Base-by-base conservation (phyloP, 257 asterid genomes). In the Petunia secreta region DNA sequence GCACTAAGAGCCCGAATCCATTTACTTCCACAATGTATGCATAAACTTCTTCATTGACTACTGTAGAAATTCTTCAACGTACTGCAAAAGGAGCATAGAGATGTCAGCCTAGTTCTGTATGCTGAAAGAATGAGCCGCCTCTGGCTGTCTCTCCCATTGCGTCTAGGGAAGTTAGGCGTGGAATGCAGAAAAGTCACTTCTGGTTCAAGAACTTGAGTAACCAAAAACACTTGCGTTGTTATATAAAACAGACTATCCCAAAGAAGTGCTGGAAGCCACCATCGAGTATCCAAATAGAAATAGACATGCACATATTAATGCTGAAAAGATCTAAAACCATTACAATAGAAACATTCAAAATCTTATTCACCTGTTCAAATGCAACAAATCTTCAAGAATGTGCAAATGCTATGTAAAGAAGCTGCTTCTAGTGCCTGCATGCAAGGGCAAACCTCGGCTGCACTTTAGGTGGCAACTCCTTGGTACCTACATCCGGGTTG, bases 61-160 rank as follows among this genome's bases (percentile, higher is more conserved):
- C 77, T 71, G 34, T 34, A 36, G 59, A 10, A 25, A 50, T 50
- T 73, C 60, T 73, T 73, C 78, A 50, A 73, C 44, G n/a, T 37
- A 50, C 62, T 50, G 62, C 62, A 73, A 50, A 34, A 50, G 4
- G 48, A 34, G 52, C 77, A 34, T 6, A 48, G 44, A 48, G 7
- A 34, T 34, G 34, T 52, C 43, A 52, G 34, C 46, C 41, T 67
- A 10, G 6, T 73, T 50, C 46, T 1, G 34, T 73, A 50, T 73
- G 78, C 36, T 36, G 43, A 36, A 73, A 2, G 11, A 50, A 36
- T 73, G 46, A 73, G 50, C 62, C 5, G 3, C 4, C 78, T 55
- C 38, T 50, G 62, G 62, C 36, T 48, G n/a, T 73, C 44, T 73
- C 60, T 11, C 62, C 36, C 2, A 36, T 50, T 34, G 44, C 11